Conservation (phyloP, 306 rosid species). For the Castanopsis chinensis region DNA sequence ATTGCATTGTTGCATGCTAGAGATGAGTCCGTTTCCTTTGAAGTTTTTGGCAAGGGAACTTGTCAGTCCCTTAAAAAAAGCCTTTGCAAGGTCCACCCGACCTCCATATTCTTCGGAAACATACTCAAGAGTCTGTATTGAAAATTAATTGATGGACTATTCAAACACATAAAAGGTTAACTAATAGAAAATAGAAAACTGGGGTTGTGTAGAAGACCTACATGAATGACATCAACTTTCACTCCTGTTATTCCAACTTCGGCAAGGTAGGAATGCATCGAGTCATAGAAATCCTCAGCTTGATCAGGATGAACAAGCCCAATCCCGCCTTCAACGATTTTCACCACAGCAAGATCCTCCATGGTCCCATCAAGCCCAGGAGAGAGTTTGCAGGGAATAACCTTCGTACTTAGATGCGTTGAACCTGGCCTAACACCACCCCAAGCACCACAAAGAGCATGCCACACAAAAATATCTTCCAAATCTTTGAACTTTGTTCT, state of each 20-base stretch:
- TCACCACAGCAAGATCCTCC: conserved; percentile 75
- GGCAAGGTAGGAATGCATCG: conserved; percentile 84
- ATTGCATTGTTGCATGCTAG: conserved; percentile 97
- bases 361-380: conserved; percentile 76
- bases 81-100: conserved; percentile 76
- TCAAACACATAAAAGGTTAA: neutral
- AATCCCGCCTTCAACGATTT: conserved; percentile 59
- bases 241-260: conserved; percentile 73
- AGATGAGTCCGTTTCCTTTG: conserved; percentile 68
- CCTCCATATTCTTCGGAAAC: conserved; percentile 75
- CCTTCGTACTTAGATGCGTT: conserved; percentile 50
- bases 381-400: conserved; percentile 60
- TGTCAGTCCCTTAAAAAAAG: conserved; percentile 62
- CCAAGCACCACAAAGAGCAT: conserved; percentile 88
- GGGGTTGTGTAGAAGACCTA: conserved; percentile 25
- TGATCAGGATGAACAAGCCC: conserved; percentile 83
- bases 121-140: conserved; percentile 60
- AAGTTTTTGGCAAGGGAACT: conserved; percentile 69
- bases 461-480: conserved; percentile 86
- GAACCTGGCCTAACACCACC: conserved; percentile 89
- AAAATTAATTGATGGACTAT: neutral
- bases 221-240: conserved; percentile 85
- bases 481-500: conserved; percentile 59
- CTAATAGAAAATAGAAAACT: neutral
- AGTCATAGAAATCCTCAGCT: conserved; percentile 57